Evolutionary conservation across 106 monocot genomes (phyloP).

Genomic region (Dendrobium huoshanense): DNA sequence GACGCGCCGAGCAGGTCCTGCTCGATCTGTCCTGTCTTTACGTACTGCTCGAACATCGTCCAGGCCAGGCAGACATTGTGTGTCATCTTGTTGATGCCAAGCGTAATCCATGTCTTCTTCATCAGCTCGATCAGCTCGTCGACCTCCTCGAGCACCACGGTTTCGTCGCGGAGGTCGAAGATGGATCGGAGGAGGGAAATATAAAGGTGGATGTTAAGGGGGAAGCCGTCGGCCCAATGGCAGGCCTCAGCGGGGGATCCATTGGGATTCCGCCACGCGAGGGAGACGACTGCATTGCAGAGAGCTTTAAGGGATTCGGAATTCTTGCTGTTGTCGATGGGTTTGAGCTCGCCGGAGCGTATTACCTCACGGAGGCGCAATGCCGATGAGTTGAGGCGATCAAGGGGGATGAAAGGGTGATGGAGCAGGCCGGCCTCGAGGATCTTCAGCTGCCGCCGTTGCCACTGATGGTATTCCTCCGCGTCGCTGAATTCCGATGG

Average conservation of each 20-base stretch:
- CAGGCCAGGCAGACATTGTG: conserved; percentile 58
- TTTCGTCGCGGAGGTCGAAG: conserved; percentile 32
- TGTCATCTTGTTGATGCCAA: conserved; percentile 34
- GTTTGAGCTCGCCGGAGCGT: conserved; percentile 14
- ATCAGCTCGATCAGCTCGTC: conserved; percentile 49
- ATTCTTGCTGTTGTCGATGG: conserved; percentile 34
- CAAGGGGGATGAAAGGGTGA: conserved; percentile 23
- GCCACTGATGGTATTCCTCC: conserved; percentile 36
- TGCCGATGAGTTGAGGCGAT: conserved; percentile 15
- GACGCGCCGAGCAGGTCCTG: conserved; percentile 31
- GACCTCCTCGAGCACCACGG: conserved; percentile 37
- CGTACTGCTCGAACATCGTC: conserved; percentile 48
- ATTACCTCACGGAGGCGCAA: conserved; percentile 19
- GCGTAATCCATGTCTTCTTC: conserved; percentile 33
- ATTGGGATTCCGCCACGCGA: conserved; percentile 23
- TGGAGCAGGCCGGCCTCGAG: conserved; percentile 36
- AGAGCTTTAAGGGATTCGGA: conserved; percentile 26
- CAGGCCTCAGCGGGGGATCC: conserved; percentile 9
- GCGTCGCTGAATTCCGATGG: conserved; percentile 29
- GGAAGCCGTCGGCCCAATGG: conserved; percentile 52
- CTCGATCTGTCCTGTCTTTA: conserved; percentile 34
- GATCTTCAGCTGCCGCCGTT: conserved; percentile 35
- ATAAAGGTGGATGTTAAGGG: conserved; percentile 43
- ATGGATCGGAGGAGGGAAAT: conserved; percentile 27
- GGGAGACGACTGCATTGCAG: conserved; percentile 15